phyloP scores from a whole-genome alignment of 2,329 filamentous ascomycete species.

The Neopestalotiopsis sp. region DNA sequence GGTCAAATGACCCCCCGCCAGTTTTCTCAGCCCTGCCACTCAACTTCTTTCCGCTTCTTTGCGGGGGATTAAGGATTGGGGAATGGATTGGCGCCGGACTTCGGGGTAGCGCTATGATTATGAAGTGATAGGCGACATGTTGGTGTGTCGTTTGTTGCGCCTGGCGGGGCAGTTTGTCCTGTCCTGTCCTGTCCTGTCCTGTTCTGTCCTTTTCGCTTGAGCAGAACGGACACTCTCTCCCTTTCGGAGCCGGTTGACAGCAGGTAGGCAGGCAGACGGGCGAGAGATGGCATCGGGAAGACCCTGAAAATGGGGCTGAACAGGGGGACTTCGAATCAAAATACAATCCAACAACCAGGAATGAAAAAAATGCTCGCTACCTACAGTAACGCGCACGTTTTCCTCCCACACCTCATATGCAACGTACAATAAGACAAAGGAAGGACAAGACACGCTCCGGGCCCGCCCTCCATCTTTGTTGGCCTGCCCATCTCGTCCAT shows the following conservation, averaged over 20 bases:
- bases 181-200: not conserved
- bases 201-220: not conserved
- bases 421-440: not conserved
- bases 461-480: constrained; percentile 2
- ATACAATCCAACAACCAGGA: not conserved
- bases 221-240: not conserved
- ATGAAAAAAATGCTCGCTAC: not conserved
- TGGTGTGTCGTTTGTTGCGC: not conserved
- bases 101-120: constrained; percentile 5
- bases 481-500: constrained; percentile 12
- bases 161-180: not conserved
- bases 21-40: not conserved
- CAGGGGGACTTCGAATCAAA: not conserved
- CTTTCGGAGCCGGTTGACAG: not conserved
- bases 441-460: not conserved
- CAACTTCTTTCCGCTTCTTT: not conserved
- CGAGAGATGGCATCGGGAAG: not conserved
- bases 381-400: not conserved
- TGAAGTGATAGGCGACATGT: not conserved
- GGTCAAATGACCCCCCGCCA: not conserved
- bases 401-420: too few relatives aligned
- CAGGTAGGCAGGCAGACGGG: not conserved
- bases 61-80: not conserved
- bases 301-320: not conserved
- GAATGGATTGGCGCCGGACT: not conserved